Evolutionary conservation across 2,329 filamentous ascomycete genomes (phyloP), one percentile per base, ranked within the genome.

Genomic region (Hypoxylon sp.): DNA sequence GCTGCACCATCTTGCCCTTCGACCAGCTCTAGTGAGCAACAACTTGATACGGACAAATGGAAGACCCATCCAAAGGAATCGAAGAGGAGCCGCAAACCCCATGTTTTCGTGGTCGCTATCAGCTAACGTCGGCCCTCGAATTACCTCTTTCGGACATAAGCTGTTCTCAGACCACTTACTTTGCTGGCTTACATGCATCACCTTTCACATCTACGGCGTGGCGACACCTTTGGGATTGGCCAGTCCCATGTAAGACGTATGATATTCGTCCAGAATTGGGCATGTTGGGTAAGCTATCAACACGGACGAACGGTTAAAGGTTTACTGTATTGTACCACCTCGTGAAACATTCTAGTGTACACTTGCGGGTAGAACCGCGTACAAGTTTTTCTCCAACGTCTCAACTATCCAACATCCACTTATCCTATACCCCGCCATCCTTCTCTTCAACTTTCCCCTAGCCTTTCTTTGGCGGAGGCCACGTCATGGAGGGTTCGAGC

Each of bases 61-160:
- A 70, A 69, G 62, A n/a, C 31, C 31, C 35, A 52, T 46, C 15
- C 2, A 39, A 11, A 56, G 51, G 37, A 54, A 50, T 11, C 19
- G 37, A 62, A 2, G 21, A 68, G 52, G 46, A 64, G 61, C 55
- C 65, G 57, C 56, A 51, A 19, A 52, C 27, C 29, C 56, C 42
- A 17, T 21, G 37, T 35, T 50, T 21, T 48, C 19, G 35, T 39
- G 11, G 44, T 46, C 19, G 13, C 31, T 47, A 46, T 51, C 39
- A 55, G 24, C 29, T 42, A 31, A 48, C 35, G 39, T 44, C 35
- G 39, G 54, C 52, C 47, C 19, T 62, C 52, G 10, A 46, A 27
- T 58, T 67, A 24, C 67, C 52, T 46, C 2, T 70, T 70, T 67
- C 50, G 57, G 60, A 65, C 64, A 37, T 62, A 64, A 69, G 46